phyloP scores from a whole-genome alignment of 768 basidiomycete genomes.

The Astraeus odoratus region DNA sequence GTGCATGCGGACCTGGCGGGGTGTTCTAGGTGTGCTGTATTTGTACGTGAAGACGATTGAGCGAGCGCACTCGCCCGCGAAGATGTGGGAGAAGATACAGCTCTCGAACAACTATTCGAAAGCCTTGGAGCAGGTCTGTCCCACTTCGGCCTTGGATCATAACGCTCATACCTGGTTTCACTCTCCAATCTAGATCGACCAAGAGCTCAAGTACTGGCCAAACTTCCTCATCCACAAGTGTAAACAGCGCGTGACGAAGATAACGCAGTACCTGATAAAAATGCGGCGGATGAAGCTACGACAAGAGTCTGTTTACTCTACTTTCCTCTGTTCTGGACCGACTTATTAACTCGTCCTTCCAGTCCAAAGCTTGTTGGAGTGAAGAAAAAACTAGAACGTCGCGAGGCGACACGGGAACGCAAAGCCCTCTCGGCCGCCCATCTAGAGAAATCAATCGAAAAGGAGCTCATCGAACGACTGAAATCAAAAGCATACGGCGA shows the following conservation, averaged over 20 bases:
- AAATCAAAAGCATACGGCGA: conserved; percentile 98
- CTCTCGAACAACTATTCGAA: conserved; percentile 92
- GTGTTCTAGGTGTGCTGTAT: conserved; percentile 69
- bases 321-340: not conserved
- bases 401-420: conserved; percentile 87
- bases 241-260: conserved; percentile 98
- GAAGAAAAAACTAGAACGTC: conserved; percentile 94
- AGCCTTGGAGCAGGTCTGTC: conserved; percentile 83
- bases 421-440: conserved; percentile 96
- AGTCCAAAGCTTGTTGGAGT: conserved; percentile 92
- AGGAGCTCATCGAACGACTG: conserved; percentile 91
- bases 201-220: conserved; percentile 95
- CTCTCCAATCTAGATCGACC: conserved; percentile 67
- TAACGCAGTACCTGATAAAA: conserved; percentile 98
- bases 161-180: not conserved
- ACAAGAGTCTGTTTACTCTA: conserved; percentile 57
- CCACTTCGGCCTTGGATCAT: not conserved
- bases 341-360: not conserved
- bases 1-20: not conserved
- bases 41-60: conserved; percentile 98
- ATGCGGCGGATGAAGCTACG: conserved; percentile 88
- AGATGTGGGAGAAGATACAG: conserved; percentile 96
- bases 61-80: conserved; percentile 89
- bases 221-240: conserved; percentile 97
- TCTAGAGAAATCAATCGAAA: conserved; percentile 91